Base-by-base conservation (phyloP, 768 basidiomycete species). In the Russula griseocarnosa region DNA sequence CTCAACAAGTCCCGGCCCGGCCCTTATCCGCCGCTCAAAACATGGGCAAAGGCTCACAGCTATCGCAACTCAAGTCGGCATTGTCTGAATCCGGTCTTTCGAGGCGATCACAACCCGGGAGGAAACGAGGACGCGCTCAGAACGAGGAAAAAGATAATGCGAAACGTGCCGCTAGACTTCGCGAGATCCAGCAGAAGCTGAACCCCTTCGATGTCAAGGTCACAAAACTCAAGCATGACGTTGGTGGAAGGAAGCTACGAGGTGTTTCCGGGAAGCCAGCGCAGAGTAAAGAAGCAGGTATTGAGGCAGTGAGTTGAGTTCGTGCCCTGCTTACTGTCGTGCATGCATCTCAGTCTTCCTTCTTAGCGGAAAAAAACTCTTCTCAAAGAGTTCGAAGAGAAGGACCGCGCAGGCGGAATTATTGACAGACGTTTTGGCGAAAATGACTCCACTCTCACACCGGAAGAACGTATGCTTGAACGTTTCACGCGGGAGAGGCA, bases 351-450 rank as follows among this genome's bases (percentile, higher is more conserved):
- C 50, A 61, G 8, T 32, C 10, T 22, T 22, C 14, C 61, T 69
- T 61, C 61, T 26, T 71, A 97, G 94, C 80, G 96, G 54, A 92
- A 89, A 74, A 88, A 88, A 79, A 90, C 87, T 0, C 77, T 99
- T 26, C 76, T 98, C 59, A 94, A 94, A 65, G 94, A 98, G 76
- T 88, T 86, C 58, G 84, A 92, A 65, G 83, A 89, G 55, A 88
- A 86, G 68, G 86, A 84, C 54, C 88, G 86, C 67, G 86, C 89
- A 11, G 95, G 94, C 6, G 92, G 94, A 6, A 87, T 99, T 62
- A 77, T 95, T 61, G 97, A 99, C 75, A 84, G 92, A 57, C 88
- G 97, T 22, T 98, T 98, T 72, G 97, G 97, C 76, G 97, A 99
- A 82, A 87, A 92, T 72, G 87, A 98, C 66, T 87, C 94, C 2